A percentile compares a stretch with the other conserved stretches of the same genome.
Conservation (phyloP, 495 filamentous ascomycete species). For the Penicillium argentinense region DNA sequence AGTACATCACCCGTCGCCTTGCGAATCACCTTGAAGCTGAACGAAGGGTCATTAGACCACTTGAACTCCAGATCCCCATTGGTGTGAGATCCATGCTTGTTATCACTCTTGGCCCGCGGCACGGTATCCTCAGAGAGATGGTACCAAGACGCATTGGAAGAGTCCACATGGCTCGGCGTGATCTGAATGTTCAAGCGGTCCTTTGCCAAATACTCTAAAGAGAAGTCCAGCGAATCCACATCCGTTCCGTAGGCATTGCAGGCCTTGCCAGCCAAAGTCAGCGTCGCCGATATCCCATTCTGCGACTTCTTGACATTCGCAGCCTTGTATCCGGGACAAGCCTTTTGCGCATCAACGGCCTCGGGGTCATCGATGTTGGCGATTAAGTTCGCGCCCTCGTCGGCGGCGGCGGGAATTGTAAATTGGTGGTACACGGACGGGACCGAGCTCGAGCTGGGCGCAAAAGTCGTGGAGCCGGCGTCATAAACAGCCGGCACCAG, state of each 20-base stretch:
- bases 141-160: conserved; percentile 67
- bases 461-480: conserved; percentile 24
- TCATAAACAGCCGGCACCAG: conserved; percentile 30
- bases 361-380: conserved; percentile 71
- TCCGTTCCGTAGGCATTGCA: conserved; percentile 66
- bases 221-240: conserved; percentile 53
- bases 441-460: too few species aligned
- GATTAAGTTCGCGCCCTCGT: conserved; percentile 57
- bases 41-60: conserved; percentile 61
- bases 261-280: conserved; percentile 54
- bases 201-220: conserved; percentile 55
- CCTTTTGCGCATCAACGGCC: conserved; percentile 67
- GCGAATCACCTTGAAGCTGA: conserved; percentile 58
- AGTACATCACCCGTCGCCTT: conserved; percentile 57
- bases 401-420: conserved; percentile 58
- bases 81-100: conserved; percentile 27
- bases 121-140: conserved; percentile 64
- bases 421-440: conserved; percentile 45
- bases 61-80: conserved; percentile 54
- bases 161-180: conserved; percentile 59
- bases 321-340: conserved; percentile 64
- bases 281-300: conserved; percentile 51
- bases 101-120: conserved; percentile 55
- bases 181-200: conserved; percentile 56
- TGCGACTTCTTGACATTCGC: conserved; percentile 44